These are phyloP conservation scores for Sphagnum fallax DNA, from an alignment of 228 moss, liverwort and hornwort genomes.

Conservation along the genomic window DNA sequence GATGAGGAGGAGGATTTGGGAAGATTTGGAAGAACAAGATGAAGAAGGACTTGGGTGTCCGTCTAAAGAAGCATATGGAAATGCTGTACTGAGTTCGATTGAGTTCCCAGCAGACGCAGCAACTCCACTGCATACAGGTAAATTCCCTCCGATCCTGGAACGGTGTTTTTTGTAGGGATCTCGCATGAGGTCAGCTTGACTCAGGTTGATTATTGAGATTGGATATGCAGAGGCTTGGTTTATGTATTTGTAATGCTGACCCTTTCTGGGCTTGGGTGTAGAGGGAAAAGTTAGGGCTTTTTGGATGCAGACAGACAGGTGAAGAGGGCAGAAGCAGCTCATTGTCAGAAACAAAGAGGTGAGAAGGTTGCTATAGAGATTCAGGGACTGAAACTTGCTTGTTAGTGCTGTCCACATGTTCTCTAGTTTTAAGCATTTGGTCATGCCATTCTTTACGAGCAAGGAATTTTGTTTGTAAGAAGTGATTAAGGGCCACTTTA, in stretches of 20 bases:
- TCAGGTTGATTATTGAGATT: too few relatives aligned
- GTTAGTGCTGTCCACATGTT: neutral
- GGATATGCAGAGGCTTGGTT: too few relatives aligned
- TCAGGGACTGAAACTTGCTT: constrained; percentile 34
- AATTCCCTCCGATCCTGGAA: too few relatives aligned
- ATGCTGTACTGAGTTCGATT: constrained; percentile 61
- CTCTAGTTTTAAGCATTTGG: too few relatives aligned
- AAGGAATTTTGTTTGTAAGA: too few relatives aligned
- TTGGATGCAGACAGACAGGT: constrained; percentile 87
- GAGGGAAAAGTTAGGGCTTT: constrained; percentile 62
- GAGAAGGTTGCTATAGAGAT: constrained; percentile 87
- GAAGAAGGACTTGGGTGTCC: constrained; percentile 38
- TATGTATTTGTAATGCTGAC: too few relatives aligned
- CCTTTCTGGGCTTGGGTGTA: constrained; percentile 9
- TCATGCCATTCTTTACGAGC: too few relatives aligned
- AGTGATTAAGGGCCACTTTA: too few relatives aligned
- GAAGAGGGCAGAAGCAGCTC: constrained; percentile 87
- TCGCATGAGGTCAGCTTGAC: too few relatives aligned
- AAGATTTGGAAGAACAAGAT: constrained; percentile 45
- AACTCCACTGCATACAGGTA: constrained; percentile 26
- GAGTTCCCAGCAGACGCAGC: constrained; percentile 86
- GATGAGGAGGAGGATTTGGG: constrained; percentile 36
- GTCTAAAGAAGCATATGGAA: constrained; percentile 66
- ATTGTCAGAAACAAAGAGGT: constrained; percentile 83
- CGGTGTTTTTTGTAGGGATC: too few relatives aligned